These are phyloP conservation scores for Daucus carota DNA, from an alignment of 129 eudicot genomes.

Conservation along the genomic window DH1_v3.0 NC_030385.2:26337501-26338000, in stretches of 20 bases:
- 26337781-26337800: conserved; percentile 26
- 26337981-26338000: conserved; percentile 49
- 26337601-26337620: conserved; percentile 44
- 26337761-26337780: conserved; percentile 44
- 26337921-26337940: background rate
- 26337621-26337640: conserved; percentile 69
- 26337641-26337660: conserved; percentile 61
- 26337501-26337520: background rate
- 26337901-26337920: background rate
- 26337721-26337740: conserved; percentile 27
- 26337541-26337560: background rate
- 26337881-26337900: background rate
- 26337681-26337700: too few relatives aligned
- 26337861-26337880: background rate
- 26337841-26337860: background rate
- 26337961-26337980: conserved; percentile 62
- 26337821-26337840: background rate
- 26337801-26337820: conserved; percentile 34
- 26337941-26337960: background rate
- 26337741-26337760: conserved; percentile 31
- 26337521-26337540: background rate
- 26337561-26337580: conserved; percentile 19
- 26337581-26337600: conserved; percentile 43
- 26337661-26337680: background rate
- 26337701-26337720: background rate